phyloP scores from a whole-genome alignment of 1,284 basidiomycete species.

The Erythrobasidium hasegawianum region DNA sequence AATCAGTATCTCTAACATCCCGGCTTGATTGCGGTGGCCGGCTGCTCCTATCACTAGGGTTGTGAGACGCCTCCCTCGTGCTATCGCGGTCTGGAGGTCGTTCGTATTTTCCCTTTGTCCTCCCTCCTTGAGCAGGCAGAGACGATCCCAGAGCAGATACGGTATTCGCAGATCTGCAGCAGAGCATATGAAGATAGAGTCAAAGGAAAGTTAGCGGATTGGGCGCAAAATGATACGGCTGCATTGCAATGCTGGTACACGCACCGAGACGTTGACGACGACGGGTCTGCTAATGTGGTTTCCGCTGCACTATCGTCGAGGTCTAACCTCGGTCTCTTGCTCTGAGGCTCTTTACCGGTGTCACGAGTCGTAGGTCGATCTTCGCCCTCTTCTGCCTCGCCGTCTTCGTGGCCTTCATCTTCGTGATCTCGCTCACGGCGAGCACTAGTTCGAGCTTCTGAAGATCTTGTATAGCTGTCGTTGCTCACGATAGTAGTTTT shows the following conservation, averaged over 20 bases:
- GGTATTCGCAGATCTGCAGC: not conserved
- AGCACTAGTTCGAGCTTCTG: not conserved
- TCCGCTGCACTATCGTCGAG: constrained; percentile 11
- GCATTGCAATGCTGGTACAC: constrained; percentile 7
- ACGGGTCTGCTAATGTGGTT: constrained; percentile 1
- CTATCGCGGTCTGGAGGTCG: not conserved
- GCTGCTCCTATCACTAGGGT: not conserved
- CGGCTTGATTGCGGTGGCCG: not conserved
- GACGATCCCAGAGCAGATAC: not conserved
- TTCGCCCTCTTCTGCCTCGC: not conserved
- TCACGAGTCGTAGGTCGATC: not conserved
- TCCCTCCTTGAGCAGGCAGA: not conserved
- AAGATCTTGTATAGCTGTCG: not conserved
- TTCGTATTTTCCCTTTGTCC: constrained; percentile 15
- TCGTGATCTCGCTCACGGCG: not conserved
- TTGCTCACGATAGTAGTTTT: not conserved
- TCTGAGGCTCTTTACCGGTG: constrained; percentile 6
- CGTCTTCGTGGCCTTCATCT: constrained; percentile 11
- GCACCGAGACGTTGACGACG: constrained; percentile 1
- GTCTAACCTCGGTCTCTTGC: constrained; percentile 26
- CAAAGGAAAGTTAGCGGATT: not conserved
- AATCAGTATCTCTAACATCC: not conserved
- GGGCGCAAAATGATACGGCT: not conserved
- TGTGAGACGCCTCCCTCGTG: not conserved
- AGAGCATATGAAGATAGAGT: not conserved